phyloP scores from a whole-genome alignment of 768 basidiomycete genomes.

The Termitomyces sp. region DNA sequence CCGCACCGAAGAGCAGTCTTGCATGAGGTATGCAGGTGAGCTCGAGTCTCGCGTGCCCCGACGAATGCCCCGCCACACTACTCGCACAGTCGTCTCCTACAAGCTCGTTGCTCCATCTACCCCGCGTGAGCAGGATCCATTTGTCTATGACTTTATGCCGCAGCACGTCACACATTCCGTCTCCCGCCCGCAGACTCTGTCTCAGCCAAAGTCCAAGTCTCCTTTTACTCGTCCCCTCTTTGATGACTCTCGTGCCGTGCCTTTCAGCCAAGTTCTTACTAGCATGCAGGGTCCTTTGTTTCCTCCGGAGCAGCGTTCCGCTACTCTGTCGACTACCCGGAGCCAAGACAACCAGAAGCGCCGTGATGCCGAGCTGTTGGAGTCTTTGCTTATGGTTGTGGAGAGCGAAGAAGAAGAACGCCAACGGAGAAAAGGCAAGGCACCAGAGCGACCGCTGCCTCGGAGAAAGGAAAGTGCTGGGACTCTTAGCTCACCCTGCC shows the following conservation, averaged over 20 bases:
- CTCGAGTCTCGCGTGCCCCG: background rate
- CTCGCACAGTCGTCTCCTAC: conserved; percentile 23
- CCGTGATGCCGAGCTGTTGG: conserved; percentile 36
- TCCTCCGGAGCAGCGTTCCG: conserved; percentile 35
- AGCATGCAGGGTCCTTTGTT: conserved; percentile 63
- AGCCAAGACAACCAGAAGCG: conserved; percentile 17
- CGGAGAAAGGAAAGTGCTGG: conserved; percentile 13
- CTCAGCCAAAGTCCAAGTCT: conserved; percentile 14
- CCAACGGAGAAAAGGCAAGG: conserved; percentile 32
- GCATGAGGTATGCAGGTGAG: background rate
- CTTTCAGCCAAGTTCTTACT: conserved; percentile 55
- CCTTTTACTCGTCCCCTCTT: conserved; percentile 25
- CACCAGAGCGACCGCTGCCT: conserved; percentile 11
- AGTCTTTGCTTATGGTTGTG: conserved; percentile 41
- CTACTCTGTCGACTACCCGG: conserved; percentile 25
- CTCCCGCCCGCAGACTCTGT: conserved; percentile 7
- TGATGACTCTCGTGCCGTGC: conserved; percentile 39
- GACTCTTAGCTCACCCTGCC: background rate
- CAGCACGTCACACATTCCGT: background rate
- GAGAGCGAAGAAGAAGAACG: conserved; percentile 41
- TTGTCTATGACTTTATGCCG: conserved; percentile 30
- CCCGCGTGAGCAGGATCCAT: conserved; percentile 18
- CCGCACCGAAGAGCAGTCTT: conserved; percentile 18
- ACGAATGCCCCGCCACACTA: background rate
- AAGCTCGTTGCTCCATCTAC: conserved; percentile 13